These are phyloP conservation scores for Calonectria crousiana DNA, from an alignment of 2,329 filamentous ascomycete genomes.

Conservation along the genomic window DNA sequence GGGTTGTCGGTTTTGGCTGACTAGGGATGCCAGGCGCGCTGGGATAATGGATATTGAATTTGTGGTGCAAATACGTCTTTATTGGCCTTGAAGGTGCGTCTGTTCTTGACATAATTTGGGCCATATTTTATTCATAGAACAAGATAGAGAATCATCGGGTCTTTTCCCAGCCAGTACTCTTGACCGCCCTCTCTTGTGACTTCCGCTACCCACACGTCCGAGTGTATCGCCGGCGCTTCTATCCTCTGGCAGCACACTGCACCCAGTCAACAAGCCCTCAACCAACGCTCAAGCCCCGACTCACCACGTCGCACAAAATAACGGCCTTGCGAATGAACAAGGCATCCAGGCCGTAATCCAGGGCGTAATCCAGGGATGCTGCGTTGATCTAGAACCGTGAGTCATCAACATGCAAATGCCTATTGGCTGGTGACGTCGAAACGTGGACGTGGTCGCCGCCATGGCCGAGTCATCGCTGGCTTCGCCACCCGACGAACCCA, in stretches of 20 bases:
- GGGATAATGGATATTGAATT: background rate
- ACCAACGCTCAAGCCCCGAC: background rate
- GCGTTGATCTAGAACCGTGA: conserved; percentile 5
- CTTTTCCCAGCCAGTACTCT: background rate
- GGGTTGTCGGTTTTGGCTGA: background rate
- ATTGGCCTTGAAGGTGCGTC: background rate
- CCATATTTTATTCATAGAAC: background rate
- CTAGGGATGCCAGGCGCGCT: background rate
- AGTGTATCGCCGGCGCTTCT: background rate
- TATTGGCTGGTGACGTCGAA: background rate
- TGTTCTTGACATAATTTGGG: background rate
- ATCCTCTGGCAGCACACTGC: background rate
- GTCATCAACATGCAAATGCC: background rate
- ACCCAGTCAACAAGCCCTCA: background rate
- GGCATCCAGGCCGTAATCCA: background rate
- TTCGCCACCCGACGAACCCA: conserved; percentile 18
- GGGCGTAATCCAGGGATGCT: background rate
- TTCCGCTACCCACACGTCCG: background rate
- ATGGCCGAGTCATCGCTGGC: conserved; percentile 22
- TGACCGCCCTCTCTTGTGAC: background rate
- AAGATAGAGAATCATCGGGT: background rate
- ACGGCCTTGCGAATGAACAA: background rate
- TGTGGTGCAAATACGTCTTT: background rate
- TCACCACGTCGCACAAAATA: conserved; percentile 23
- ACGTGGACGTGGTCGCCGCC: background rate